Base-by-base conservation (phyloP, 2,329 filamentous ascomycete species). In the Botrytis squamosa region DNA sequence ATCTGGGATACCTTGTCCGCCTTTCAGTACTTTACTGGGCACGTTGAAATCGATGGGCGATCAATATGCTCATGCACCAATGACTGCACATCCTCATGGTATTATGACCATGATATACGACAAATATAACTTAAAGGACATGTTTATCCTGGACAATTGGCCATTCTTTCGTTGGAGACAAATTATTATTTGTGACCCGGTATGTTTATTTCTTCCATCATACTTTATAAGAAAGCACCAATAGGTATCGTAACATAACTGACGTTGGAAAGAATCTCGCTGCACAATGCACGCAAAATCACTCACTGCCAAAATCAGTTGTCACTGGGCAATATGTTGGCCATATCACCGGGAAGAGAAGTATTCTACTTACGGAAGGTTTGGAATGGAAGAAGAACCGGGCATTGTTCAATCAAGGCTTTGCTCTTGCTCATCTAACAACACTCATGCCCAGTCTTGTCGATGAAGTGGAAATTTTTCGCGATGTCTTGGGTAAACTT, bases 321-420 rank as follows among this genome's bases (percentile, higher is more conserved):
- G 18, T 46, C 4, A 16, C 44, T 12, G 40, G 40, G 5, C 40
- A 69, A 25, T 62, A 60, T 42, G 42, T 73, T 36, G 64, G 52
- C 18, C 71, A 73, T n/a, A 73, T 73, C n/a, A 60, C 71, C 29
- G 76, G 76, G 5, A 71, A 69, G 20, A 75, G 38, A 20, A 71
- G 74, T 16, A 76, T 74, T 25, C 66, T 79, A 12, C 77, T 78
- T 65, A 74, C 74, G 2, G 75, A 75, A 38, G 78, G 75, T 62
- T 52, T 72, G n/a, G 73, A 77, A 60, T 80, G 78, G 79, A 79
- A 77, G 68, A 74, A 70, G 25, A 67, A 74, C 4, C 76, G 78
- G 4, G 73, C 75, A 29, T 59, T 79, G 8, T 80, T 80, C 29
- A 78, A 75, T 67, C 76, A 75, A n/a, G 78, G 79, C 3, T 80